Percentiles rank a stretch among this genome's conserved stretches.
Conservation (phyloP, 2,329 filamentous ascomycete genomes). For the Aspergillus aculeatinus region DNA sequence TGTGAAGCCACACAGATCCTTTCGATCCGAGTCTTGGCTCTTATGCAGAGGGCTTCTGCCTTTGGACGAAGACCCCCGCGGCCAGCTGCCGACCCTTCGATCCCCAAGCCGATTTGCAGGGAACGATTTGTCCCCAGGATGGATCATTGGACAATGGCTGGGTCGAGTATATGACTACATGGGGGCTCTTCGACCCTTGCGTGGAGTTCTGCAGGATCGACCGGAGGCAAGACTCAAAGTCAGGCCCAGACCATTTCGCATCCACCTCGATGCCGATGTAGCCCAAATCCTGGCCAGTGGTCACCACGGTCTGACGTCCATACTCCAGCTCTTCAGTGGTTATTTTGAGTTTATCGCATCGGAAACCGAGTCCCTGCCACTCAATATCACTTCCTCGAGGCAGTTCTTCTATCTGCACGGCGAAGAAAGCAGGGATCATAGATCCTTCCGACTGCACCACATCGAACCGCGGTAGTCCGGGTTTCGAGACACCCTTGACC, state of each 20-base stretch:
- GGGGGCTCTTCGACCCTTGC: constrained; percentile 14
- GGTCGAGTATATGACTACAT: constrained; percentile 39
- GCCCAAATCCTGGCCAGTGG: constrained; percentile 22
- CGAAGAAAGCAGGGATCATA: constrained; percentile 65
- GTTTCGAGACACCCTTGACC: constrained; percentile 25
- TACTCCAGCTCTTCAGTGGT: constrained; percentile 14
- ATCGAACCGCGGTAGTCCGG: constrained; percentile 28
- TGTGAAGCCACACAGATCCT: background rate
- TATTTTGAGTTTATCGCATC: constrained; percentile 32
- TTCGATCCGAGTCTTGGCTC: background rate
- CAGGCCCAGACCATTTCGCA: constrained; percentile 12
- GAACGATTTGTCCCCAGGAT: constrained; percentile 40
- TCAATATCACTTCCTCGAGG: constrained; percentile 75
- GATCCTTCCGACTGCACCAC: constrained; percentile 18
- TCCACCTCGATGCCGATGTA: constrained; percentile 36
- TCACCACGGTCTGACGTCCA: constrained; percentile 23
- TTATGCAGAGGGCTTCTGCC: constrained; percentile 1
- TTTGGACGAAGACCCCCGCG: constrained; percentile 39
- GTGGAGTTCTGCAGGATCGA: constrained; percentile 23
- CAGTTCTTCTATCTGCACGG: constrained; percentile 72
- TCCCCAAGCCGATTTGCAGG: constrained; percentile 45
- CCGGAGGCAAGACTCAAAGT: constrained; percentile 25
- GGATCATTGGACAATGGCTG: constrained; percentile 21
- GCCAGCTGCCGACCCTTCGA: constrained; percentile 32
- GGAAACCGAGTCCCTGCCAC: constrained; percentile 73